Base-by-base conservation (phyloP, 1,284 basidiomycete genomes). In the Sanguinoderma infundibulare region DNA sequence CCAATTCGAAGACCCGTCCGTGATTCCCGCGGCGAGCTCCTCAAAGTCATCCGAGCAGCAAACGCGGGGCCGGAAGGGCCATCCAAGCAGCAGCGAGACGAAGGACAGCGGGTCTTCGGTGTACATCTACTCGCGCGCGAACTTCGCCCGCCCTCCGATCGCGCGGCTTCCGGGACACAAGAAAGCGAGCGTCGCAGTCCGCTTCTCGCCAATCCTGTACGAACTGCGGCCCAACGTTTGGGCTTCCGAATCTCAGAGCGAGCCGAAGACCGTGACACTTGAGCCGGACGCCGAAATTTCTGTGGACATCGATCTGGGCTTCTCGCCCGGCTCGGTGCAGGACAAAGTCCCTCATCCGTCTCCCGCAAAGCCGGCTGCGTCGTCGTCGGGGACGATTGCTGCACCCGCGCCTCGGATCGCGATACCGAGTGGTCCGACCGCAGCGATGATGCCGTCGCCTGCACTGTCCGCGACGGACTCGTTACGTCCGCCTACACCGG, bases 91-190 rank as follows among this genome's bases (percentile, higher is more conserved):
- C 4, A 74, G 81, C 55, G 64, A 72, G 14, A 73, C 75, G 4
- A 70, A 73, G 53, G 72, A 75, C 36, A 53, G 55, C n/a, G 60
- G 67, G 7, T 63, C 83, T 38, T 92, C 95, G 0, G 97, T 98
- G 17, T 98, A 94, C 78, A 93, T 99, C 69, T 99, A 99, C 77
- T 95, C 95, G 4, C 87, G 97, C 35, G 94, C 93, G 22, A 98
- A 97, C 75, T 92, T 99, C 74, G 89, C 93, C 1, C 84, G 93
- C 50, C 89, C 93, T 0, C 97, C 98, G 0, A 89, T 99, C 59
- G 97, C 96, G 2, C 95, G 96, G 72, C 81, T 99, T 3, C 96
- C 98, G 0, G 98, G 98, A 0, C 95, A 98, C 79, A 96, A 96
- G 79, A 97, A 97, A 64, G 91, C 96, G 0, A 95, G 93, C 67